Evolutionary conservation across 495 filamentous ascomycete species (phyloP), one percentile per base, ranked within the genome.

Genomic region (Hyaloscypha variabilis): DNA sequence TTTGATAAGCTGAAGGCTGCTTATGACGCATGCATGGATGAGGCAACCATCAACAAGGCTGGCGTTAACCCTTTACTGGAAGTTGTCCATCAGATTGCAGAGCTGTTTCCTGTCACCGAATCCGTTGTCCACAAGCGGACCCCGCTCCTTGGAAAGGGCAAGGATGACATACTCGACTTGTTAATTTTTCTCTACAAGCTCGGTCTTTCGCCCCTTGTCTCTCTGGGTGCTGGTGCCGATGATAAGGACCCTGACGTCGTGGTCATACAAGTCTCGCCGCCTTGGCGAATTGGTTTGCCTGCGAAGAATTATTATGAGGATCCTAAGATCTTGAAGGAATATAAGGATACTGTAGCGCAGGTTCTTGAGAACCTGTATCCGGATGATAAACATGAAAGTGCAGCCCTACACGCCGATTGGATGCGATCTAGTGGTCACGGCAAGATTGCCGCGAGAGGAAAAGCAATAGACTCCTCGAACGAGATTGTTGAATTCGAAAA

Each of bases 11-110:
- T 92, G 62, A 84, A 88, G 66, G 72, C 78, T 54, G 82, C 80
- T 28, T 92, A 91, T 58, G 73, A 83, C 68, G 83, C 89, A 57
- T 93, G 89, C 74, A 78, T 90, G 73, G 80, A 91, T 71, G 83
- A 86, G 69, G 69, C 76, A 4, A 72, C 74, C 19, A 79, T 90
- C 60, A 79, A 79, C 59, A 72, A 85, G 58, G 71, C 77, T 21
- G 89, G 88, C 26, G 76, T 80, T 51, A 69, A 75, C 61, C 89
- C 89, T 2, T 69, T 88, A 54, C 69, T 77, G 29, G 69, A 81
- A 21, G 69, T 87, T 23, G 62, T 93, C 26, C 66, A 74, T 14
- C 71, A 82, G 8, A 72, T 91, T n/a, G 78, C 82, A 29, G 75
- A 77, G 6, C 75, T 84, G 17, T 90, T 87, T 59, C 79, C 82